phyloP scores from a whole-genome alignment of 495 filamentous ascomycete genomes.

The Talaromyces adpressus region DNA sequence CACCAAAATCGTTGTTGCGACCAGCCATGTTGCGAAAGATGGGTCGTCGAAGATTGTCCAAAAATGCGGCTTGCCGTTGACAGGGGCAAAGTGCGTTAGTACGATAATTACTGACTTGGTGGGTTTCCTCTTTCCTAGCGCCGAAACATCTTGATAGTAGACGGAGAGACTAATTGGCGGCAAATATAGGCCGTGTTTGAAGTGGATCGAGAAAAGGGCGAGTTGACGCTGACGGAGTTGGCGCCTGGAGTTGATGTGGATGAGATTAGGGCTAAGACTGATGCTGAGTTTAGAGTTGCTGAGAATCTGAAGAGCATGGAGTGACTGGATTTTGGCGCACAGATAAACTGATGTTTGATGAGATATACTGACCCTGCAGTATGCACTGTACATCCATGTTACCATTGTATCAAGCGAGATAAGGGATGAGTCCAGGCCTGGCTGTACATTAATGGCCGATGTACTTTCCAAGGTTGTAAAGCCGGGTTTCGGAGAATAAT shows the following conservation, averaged over 20 bases:
- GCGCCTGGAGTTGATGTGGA: constrained; percentile 80
- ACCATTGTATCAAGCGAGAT: background rate
- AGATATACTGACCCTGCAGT: background rate
- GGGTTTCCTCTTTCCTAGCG: constrained; percentile 25
- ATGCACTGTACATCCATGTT: background rate
- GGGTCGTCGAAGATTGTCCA: constrained; percentile 82
- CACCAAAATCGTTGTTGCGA: constrained; percentile 89
- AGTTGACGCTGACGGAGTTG: constrained; percentile 75
- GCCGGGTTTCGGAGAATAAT: background rate
- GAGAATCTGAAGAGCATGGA: constrained; percentile 71
- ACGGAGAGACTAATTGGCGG: background rate
- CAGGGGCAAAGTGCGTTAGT: constrained; percentile 75
- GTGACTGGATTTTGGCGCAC: constrained; percentile 24
- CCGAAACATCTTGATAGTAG: background rate
- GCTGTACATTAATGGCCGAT: background rate
- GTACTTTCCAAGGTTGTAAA: background rate
- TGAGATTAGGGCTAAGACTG: constrained; percentile 79
- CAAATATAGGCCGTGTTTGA: constrained; percentile 65
- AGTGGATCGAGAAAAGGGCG: constrained; percentile 66
- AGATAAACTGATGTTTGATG: background rate
- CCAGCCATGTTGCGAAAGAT: constrained; percentile 87
- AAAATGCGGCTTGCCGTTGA: constrained; percentile 79
- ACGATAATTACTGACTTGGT: constrained; percentile 90
- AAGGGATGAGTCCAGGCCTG: background rate
- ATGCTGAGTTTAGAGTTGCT: constrained; percentile 68